Evolutionary conservation across 495 filamentous ascomycete genomes (phyloP), one percentile per base, ranked within the genome.

Genomic region (Penicillium canescens): DNA sequence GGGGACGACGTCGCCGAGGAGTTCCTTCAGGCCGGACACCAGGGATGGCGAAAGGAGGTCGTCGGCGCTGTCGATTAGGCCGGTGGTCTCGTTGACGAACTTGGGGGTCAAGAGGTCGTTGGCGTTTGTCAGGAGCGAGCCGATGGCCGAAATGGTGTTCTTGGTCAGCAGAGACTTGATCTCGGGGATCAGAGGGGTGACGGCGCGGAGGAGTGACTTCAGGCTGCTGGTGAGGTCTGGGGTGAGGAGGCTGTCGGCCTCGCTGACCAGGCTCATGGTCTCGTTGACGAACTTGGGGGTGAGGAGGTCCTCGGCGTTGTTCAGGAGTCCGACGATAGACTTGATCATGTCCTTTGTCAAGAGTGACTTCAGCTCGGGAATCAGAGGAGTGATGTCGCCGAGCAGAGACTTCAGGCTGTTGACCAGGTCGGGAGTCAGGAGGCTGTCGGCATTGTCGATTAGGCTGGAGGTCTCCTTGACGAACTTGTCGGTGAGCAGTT

Each of bases 81-180:
- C 54, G 45, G 66, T 62, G 35, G 75, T 78, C 44, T 73, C 60
- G 35, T 77, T 75, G 50, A 78, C 71, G 28, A 66, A 61, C 12
- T 46, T 41, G 12, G 65, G 57, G 6, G 74, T 76, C 13, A 79
- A 45, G 4, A 79, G 67, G 14, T 63, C 57, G 45, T 71, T 70
- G 28, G 76, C 73, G 38, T 76, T 78, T 10, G 54, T 59, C 38
- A 78, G 58, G 1, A 78, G 66, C 20, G 60, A 60, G 35, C 62
- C 45, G 12, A 77, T 62, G 14, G 70, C 65, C 11, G 55, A 55
- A 23, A 28, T 24, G 18, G 59, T 49, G 21, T 43, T 55, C 42
- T 64, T 64, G 20, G 39, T 61, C 35, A 68, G 35, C 4, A 51
- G 39, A 11, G 26, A 56, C 55, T 62, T 54, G 21, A 65, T 36